Evolutionary conservation across 768 basidiomycete species (phyloP).

Genomic region (Boletus rubescentipes): DNA sequence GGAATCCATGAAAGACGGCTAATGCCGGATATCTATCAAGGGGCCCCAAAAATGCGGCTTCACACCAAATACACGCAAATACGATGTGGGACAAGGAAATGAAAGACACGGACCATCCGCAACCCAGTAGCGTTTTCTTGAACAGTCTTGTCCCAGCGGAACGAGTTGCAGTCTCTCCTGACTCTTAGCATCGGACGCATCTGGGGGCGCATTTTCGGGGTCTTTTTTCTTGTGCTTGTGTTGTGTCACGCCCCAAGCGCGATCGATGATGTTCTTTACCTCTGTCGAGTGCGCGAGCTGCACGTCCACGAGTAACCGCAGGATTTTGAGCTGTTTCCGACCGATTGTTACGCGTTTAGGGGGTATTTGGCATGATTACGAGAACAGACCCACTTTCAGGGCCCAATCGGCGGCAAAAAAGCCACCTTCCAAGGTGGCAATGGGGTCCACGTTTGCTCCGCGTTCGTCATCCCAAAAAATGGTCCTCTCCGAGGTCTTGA

Average conservation of each 20-base stretch:
- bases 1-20: conserved; percentile 34
- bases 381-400: conserved; percentile 61
- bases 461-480: conserved; percentile 78
- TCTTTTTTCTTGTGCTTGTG: conserved; percentile 85
- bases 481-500: conserved; percentile 72
- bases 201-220: conserved; percentile 50
- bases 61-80: conserved; percentile 76
- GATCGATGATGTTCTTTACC: conserved; percentile 73
- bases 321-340: conserved; percentile 64
- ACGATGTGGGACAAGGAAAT: conserved; percentile 38
- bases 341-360: conserved; percentile 29
- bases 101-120: conserved; percentile 77
- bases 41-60: conserved; percentile 47
- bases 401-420: conserved; percentile 83
- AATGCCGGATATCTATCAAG: conserved; percentile 38
- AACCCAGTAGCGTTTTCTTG: conserved; percentile 81
- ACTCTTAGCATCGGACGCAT: conserved; percentile 61
- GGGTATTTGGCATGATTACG: conserved; percentile 25
- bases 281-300: conserved; percentile 70
- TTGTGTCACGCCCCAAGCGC: conserved; percentile 82
- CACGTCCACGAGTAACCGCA: conserved; percentile 83
- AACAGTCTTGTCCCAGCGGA: conserved; percentile 76
- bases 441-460: conserved; percentile 71
- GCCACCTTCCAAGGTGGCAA: conserved; percentile 61
- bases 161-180: conserved; percentile 61